Evolutionary conservation across 805 yeast genomes (phyloP).

Genomic region (Komagataella kurtzmanii): DNA sequence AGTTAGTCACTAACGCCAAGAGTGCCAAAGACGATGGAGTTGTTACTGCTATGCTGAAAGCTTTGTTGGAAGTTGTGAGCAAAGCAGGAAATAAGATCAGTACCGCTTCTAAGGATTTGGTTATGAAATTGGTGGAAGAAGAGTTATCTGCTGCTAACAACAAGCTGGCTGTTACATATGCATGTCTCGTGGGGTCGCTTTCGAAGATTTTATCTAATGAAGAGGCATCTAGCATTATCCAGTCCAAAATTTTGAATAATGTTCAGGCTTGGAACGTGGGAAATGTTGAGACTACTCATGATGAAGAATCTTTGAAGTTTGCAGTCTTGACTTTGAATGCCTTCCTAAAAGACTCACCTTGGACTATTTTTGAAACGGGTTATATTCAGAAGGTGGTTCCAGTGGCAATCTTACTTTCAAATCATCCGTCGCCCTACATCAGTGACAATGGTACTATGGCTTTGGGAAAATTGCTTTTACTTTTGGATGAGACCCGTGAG

Average conservation of each 20-base stretch:
- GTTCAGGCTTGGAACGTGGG: not conserved
- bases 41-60: slow-evolving; percentile 75
- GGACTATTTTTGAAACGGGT: slow-evolving; percentile 34
- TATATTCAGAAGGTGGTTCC: slow-evolving; percentile 33
- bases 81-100: slow-evolving; percentile 71
- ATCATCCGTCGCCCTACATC: slow-evolving; percentile 33
- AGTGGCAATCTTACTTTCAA: slow-evolving; percentile 30
- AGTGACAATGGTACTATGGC: slow-evolving; percentile 72
- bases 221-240: slow-evolving; percentile 50
- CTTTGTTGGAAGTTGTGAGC: slow-evolving; percentile 67
- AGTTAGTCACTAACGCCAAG: slow-evolving; percentile 65
- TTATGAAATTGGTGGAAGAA: slow-evolving; percentile 62
- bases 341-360: slow-evolving; percentile 66
- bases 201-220: slow-evolving; percentile 51
- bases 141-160: slow-evolving; percentile 39
- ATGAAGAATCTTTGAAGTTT: slow-evolving; percentile 32
- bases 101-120: slow-evolving; percentile 54
- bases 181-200: slow-evolving; percentile 65
- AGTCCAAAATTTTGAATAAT: slow-evolving; percentile 35
- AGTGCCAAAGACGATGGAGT: slow-evolving; percentile 55
- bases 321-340: slow-evolving; percentile 66
- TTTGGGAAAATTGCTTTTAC: slow-evolving; percentile 54
- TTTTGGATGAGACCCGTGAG: not conserved
- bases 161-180: slow-evolving; percentile 61
- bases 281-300: not conserved